Evolutionary conservation across 2,329 filamentous ascomycete genomes (phyloP).

Genomic region (Beauveria sp.): DNA sequence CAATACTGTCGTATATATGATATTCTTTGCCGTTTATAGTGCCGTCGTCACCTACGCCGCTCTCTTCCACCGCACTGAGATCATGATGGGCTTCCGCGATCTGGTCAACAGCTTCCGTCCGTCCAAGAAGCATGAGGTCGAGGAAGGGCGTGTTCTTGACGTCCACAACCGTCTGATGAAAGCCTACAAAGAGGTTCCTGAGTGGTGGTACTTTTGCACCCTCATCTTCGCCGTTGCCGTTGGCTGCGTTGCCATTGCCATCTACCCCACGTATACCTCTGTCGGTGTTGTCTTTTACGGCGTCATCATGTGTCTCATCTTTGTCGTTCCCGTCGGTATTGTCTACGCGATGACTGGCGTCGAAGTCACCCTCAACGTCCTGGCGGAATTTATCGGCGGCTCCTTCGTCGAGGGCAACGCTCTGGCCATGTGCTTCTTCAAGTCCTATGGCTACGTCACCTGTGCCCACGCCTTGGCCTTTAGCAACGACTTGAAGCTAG

Average conservation of each 20-base stretch:
- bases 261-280: constrained; percentile 34
- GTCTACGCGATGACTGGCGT: constrained; percentile 38
- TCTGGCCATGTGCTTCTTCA: constrained; percentile 26
- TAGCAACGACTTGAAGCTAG: constrained; percentile 41
- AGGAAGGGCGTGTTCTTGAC: constrained; percentile 16
- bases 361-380: constrained; percentile 31
- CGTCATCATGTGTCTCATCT: constrained; percentile 31
- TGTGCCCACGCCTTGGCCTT: constrained; percentile 22
- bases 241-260: constrained; percentile 29
- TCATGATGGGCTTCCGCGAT: constrained; percentile 19
- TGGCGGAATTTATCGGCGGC: constrained; percentile 36
- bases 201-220: constrained; percentile 34
- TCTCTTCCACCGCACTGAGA: constrained; percentile 25
- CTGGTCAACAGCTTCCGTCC: constrained; percentile 18
- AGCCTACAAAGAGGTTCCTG: constrained; percentile 27
- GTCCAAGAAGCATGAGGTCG: constrained; percentile 16
- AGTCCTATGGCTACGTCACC: constrained; percentile 29
- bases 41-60: constrained; percentile 22
- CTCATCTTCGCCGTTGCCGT: constrained; percentile 28
- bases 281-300: constrained; percentile 34
- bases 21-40: constrained; percentile 22
- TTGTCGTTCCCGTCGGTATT: constrained; percentile 35
- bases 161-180: constrained; percentile 27
- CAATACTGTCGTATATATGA: constrained; percentile 24
- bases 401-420: constrained; percentile 29